Base-by-base conservation (phyloP, 108 stramenopile genomes). In the Hondaea fermentalgiana region DNA sequence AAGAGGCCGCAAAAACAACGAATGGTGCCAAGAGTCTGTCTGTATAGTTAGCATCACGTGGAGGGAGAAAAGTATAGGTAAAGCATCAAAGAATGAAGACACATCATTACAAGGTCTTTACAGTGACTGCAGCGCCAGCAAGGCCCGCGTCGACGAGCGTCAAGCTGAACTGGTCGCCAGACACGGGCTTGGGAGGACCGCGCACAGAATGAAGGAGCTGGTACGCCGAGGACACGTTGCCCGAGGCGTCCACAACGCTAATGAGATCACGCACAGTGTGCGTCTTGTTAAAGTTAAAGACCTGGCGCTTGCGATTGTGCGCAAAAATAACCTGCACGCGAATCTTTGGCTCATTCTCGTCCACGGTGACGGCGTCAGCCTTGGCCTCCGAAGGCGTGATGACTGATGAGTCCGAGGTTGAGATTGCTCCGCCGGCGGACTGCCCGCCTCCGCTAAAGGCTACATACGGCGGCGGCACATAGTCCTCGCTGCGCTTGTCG, bases 361-460 rank as follows among this genome's bases (percentile, higher is more conserved):
- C 88, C 29, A 88, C 60, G 10, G 21, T 44, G 25, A 53, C 49
- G 4, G 19, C 8, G n/a, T 60, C 88, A 23, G 21, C 5, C 5
- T 44, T 8, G 6, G 59, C 60, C 42, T 64, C 60, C 21, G 60
- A 60, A 5, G 17, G 21, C 58, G 42, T 47, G 29, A 60, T 53
- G 17, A 59, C 21, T 6, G 87, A 72, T 2, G 57, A 58, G 35
- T 35, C 35, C 55, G 12, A 55, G 21, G 5, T 6, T 5, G 57
- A 55, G 19, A 57, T 23, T 5, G 58, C 87, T 19, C 57, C 58
- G 35, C 57, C 87, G 12, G 87, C 60, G 4, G 88, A 35, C 88
- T 88, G 88, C 5, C 88, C 88, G 14, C 88, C 88, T 35, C 88
- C 88, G 45, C 60, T 64, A 44, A 88, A 88, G 44, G 88, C 88